A percentile compares a stretch with the other conserved stretches of the same genome.
Evolutionary conservation across 306 rosid species (phyloP).

Genomic region (Adenanthera pavonina): DNA sequence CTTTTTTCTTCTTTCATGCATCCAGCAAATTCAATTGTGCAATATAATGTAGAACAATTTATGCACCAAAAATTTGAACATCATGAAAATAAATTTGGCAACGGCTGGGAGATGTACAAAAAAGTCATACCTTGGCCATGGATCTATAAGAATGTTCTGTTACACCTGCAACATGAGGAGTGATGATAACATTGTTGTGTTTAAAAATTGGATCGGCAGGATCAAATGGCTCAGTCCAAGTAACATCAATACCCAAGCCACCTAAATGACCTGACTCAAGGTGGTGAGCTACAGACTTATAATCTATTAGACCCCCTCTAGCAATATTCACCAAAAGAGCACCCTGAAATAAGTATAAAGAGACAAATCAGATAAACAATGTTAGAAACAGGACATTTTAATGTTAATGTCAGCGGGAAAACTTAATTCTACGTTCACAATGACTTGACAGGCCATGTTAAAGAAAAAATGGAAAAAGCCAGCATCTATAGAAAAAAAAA

Average conservation of each 20-base stretch:
- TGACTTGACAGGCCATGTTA: not conserved
- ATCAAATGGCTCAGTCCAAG: constrained; percentile 90
- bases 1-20: not conserved
- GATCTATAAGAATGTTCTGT: constrained; percentile 78
- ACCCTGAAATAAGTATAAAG: constrained; percentile 59
- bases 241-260: constrained; percentile 88
- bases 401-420: not conserved
- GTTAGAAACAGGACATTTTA: not conserved
- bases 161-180: constrained; percentile 93
- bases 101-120: not conserved
- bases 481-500: not conserved
- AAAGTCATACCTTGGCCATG: constrained; percentile 77
- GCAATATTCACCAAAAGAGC: constrained; percentile 80
- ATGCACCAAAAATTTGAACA: not conserved
- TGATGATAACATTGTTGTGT: constrained; percentile 72
- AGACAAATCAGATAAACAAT: constrained; percentile 7
- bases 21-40: not conserved
- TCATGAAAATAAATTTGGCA: not conserved
- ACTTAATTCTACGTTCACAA: not conserved
- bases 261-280: constrained; percentile 79
- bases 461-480: not conserved
- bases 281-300: constrained; percentile 59
- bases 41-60: constrained; percentile 3
- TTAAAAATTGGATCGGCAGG: constrained; percentile 75
- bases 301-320: constrained; percentile 74